Evolutionary conservation across 1,284 basidiomycete genomes (phyloP).

Genomic region (Puccinia sorghi): DNA sequence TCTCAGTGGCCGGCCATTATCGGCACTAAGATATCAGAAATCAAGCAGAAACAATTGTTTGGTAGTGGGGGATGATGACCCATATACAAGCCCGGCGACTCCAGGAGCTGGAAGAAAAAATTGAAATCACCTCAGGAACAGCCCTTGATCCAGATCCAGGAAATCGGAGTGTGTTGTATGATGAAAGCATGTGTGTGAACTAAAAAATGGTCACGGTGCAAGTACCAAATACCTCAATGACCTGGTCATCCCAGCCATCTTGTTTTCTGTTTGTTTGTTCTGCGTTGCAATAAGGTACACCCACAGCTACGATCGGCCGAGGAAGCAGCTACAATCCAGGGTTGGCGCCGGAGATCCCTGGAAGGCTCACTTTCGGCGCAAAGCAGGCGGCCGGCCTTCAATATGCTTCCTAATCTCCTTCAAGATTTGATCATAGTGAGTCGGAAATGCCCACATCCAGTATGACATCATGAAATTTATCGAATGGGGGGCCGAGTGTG

Average conservation of each 20-base stretch:
- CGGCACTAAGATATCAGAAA: neutral
- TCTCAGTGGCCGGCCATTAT: neutral
- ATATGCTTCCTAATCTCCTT: neutral
- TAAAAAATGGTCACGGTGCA: neutral
- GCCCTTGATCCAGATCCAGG: no score
- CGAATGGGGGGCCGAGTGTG: neutral
- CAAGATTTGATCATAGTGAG: conserved; percentile 9
- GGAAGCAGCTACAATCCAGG: neutral
- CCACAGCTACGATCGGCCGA: neutral
- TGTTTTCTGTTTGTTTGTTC: neutral
- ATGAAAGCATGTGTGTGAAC: no score
- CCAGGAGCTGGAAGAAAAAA: neutral
- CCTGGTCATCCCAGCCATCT: neutral
- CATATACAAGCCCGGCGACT: no score
- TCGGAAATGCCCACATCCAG: neutral
- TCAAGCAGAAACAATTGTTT: neutral
- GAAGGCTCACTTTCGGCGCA: neutral
- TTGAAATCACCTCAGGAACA: no score
- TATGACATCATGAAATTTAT: conserved; percentile 15
- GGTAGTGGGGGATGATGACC: conserved; percentile 15
- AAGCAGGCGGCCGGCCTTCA: neutral
- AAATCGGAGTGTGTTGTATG: no score
- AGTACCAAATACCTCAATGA: neutral
- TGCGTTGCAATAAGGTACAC: neutral
- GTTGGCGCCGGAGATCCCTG: conserved; percentile 5